Base-by-base conservation (phyloP, 2,329 filamentous ascomycete species). In the Cercospora zeina region DNA sequence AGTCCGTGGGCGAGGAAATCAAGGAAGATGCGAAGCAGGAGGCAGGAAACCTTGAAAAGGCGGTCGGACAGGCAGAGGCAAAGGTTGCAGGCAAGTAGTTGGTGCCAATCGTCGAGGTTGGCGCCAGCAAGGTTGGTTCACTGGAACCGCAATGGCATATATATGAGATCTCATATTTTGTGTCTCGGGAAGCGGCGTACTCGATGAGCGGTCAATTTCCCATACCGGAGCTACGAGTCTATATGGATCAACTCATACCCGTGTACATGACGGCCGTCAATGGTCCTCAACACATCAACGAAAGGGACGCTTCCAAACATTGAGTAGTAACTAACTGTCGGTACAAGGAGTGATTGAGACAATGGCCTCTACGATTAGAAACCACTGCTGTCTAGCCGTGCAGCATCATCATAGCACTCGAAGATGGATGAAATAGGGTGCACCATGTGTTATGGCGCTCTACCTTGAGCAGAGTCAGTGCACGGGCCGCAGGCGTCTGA, bases 1-100 rank as follows among this genome's bases (percentile, higher is more conserved):
- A 77, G 64, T 78, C 79, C 30, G 73, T 77, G 58, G 78, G 81
- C 74, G 75, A 79, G 21, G 69, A 73, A 37, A 71, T 75, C 62
- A 71, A 74, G 67, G 71, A 77, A 51, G 76, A 73, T 59, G 72
- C 65, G 10, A 68, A 72, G 65, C 68, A 69, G n/a, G 69, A 70
- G n/a, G 69, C 70, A 55, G 67, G 67, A 27, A 69, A 72, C 49
- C 67, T 70, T 47, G 68, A 75, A 67, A 60, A 74, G 63, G 73
- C 72, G 6, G 76, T 75, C 27, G 72, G 75, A 33, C 72, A 79
- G 69, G 77, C 72, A 11, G 73, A 74, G 69, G 67, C 68, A 27
- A 75, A 77, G 68, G 71, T 68, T 42, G 62, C 47, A 11, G 54
- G 53, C 30, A 66, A 66, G 30, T 62, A 58, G 45, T 4, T 16